Base-by-base conservation (phyloP, 257 asterid species). In the Paulownia fortunei region DNA sequence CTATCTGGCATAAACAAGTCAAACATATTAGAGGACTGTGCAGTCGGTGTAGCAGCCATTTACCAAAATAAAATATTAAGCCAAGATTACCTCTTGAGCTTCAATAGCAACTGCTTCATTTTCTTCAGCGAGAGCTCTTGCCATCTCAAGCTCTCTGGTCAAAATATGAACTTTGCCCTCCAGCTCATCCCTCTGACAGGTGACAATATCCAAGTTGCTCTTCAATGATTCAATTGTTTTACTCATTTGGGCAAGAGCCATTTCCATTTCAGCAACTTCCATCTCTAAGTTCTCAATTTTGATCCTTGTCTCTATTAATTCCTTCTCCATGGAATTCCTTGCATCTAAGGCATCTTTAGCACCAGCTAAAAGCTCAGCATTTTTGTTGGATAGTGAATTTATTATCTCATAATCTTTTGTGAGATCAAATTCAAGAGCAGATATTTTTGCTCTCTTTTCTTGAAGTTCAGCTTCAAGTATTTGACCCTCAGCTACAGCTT, bases 71-170 rank as follows among this genome's bases (percentile, higher is more conserved):
- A 12, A 30, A 36, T 8, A 9, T 8, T 10, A 68, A 58, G 26
- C 1, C 63, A 72, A 72, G 62, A 15, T 81, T 82, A 96, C 99
- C 99, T 92, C 94, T 86, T 84, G 92, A 36, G 95, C 97, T 81
- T 93, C 98, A 77, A 72, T 27, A 69, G 96, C 89, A 69, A 81
- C 81, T 70, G 83, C 88, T 88, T 85, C 93, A 63, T 88, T 92
- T 71, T 92, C 97, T 85, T 89, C 92, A 34, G 94, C 96, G 78
- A 86, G 87, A n/a, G 86, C 84, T 83, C 73, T 82, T 61, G 88
- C 87, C 79, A 84, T 85, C 85, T 88, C 92, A 19, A 89, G 89
- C 80, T 87, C 97, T 79, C 78, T 88, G 65, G 81, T 87, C 85
- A 87, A 82, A 52, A n/a, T 69, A 61, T 36, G 64, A 76, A 85